Percentiles rank a stretch among this genome's conserved stretches.
These are phyloP conservation scores for Candida pseudoviswanathii DNA, from an alignment of 1,139 yeast species.

Conservation along the genomic window DNA sequence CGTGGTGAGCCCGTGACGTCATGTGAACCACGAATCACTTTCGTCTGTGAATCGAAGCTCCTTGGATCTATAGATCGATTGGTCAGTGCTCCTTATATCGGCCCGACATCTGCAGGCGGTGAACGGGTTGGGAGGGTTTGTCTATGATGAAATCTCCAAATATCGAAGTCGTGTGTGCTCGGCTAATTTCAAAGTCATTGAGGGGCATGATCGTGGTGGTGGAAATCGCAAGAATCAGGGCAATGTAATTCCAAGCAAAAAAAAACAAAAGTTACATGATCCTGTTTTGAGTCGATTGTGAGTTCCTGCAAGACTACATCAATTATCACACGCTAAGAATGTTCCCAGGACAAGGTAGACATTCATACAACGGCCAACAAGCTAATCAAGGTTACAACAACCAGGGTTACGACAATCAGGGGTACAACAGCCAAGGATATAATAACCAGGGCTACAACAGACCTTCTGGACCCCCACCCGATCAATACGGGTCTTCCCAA, in stretches of 20 bases:
- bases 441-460: slow-evolving; percentile 6
- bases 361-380: slow-evolving; percentile 18
- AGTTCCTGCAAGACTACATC: background rate
- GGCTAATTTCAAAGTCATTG: too few relatives aligned
- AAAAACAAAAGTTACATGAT: background rate
- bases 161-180: too few relatives aligned
- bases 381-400: slow-evolving; percentile 8
- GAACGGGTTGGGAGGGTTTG: too few relatives aligned
- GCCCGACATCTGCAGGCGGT: too few relatives aligned
- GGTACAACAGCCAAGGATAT: slow-evolving; percentile 6
- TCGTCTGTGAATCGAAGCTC: too few relatives aligned
- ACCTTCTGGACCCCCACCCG: slow-evolving; percentile 16
- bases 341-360: slow-evolving; percentile 41
- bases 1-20: too few relatives aligned
- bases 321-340: slow-evolving; percentile 15
- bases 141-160: too few relatives aligned
- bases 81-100: too few relatives aligned
- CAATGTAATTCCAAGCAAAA: background rate
- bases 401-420: slow-evolving; percentile 1
- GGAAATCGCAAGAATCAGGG: too few relatives aligned
- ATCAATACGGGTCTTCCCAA: slow-evolving; percentile 1
- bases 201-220: too few relatives aligned
- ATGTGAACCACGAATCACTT: too few relatives aligned
- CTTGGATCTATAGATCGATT: too few relatives aligned
- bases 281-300: background rate